Percentiles rank a stretch among this genome's conserved stretches.
Conservation (phyloP, 2,329 filamentous ascomycete species). For the Microcera coccophila region DNA sequence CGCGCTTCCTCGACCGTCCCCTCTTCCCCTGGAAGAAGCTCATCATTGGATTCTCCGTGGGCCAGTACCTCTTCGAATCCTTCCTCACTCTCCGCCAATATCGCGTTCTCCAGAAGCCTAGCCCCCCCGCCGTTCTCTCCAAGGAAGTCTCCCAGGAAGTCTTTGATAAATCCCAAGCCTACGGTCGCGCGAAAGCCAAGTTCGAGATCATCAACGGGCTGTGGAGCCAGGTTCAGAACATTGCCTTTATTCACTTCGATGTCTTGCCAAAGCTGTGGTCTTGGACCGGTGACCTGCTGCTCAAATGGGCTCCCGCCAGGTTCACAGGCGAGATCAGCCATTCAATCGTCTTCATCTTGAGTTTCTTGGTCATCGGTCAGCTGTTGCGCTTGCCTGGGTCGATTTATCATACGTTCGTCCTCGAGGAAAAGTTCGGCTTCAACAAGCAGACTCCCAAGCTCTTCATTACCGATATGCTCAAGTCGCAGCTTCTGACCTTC, state of each 20-base stretch:
- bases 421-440: conserved; percentile 97
- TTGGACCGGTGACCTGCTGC: conserved; percentile 69
- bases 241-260: conserved; percentile 86
- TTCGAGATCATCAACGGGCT: conserved; percentile 78
- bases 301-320: conserved; percentile 67
- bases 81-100: conserved; percentile 90
- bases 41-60: conserved; percentile 89
- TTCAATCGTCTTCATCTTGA: conserved; percentile 86
- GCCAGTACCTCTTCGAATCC: conserved; percentile 85
- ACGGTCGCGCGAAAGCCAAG: conserved; percentile 92
- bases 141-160: conserved; percentile 85
- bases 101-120: conserved; percentile 72
- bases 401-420: conserved; percentile 90
- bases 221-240: conserved; percentile 82
- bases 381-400: conserved; percentile 73
- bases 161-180: conserved; percentile 93
- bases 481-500: conserved; percentile 78
- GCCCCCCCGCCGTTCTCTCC: conserved; percentile 79
- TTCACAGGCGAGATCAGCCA: conserved; percentile 93
- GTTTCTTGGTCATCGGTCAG: conserved; percentile 79
- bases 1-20: conserved; percentile 82
- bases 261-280: conserved; percentile 88
- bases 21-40: conserved; percentile 97
- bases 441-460: conserved; percentile 94
- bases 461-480: conserved; percentile 87